A percentile compares a stretch with the other conserved stretches of the same genome.
phyloP scores from a whole-genome alignment of 257 asterid genomes.

The Solanum habrochaites region DNA sequence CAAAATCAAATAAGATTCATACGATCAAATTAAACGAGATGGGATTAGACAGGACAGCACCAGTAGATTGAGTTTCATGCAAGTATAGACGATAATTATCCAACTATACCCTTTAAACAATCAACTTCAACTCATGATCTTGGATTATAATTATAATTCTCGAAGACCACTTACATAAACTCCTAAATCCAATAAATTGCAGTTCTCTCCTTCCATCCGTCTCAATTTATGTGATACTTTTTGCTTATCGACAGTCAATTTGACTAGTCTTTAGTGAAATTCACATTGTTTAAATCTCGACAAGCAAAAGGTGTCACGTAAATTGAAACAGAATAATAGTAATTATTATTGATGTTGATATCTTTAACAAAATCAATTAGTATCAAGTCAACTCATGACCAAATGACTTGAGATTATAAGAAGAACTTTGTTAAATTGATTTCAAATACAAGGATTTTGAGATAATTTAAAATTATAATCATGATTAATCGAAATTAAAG shows the following conservation, averaged over 20 bases:
- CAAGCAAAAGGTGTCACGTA: background rate
- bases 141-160: background rate
- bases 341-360: background rate
- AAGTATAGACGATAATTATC: background rate
- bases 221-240: background rate
- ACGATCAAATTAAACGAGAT: background rate
- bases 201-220: background rate
- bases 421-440: background rate
- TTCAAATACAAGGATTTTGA: background rate
- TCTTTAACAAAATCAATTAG: background rate
- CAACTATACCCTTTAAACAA: background rate
- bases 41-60: background rate
- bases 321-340: background rate
- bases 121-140: background rate
- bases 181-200: background rate
- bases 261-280: background rate
- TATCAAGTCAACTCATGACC: background rate
- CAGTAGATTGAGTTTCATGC: background rate
- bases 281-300: background rate
- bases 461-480: background rate
- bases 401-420: background rate
- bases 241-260: background rate
- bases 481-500: background rate
- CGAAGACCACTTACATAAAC: background rate
- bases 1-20: background rate